phyloP scores from a whole-genome alignment of 1,284 basidiomycete genomes.

The Athelia psychrophila region DNA sequence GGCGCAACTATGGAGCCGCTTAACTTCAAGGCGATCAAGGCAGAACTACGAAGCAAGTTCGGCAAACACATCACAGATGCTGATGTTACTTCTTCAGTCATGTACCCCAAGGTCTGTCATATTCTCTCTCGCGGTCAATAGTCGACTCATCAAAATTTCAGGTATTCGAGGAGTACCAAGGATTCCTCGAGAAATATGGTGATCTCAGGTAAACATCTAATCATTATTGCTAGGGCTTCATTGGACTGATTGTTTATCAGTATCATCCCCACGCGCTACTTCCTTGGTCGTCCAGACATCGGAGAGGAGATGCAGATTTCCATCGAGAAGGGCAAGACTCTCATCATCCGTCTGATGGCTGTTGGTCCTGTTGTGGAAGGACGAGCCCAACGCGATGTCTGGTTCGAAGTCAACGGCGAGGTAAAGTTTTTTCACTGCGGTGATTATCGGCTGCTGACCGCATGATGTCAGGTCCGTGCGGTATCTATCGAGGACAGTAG shows the following conservation, averaged over 20 bases:
- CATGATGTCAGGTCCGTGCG: constrained; percentile 68
- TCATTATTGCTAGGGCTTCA: constrained; percentile 7
- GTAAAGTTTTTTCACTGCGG: constrained; percentile 34
- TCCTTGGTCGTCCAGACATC: constrained; percentile 89
- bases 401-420: constrained; percentile 98
- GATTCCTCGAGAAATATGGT: constrained; percentile 93
- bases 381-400: constrained; percentile 92
- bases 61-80: constrained; percentile 91
- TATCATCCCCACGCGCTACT: constrained; percentile 94
- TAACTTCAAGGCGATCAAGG: constrained; percentile 96
- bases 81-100: constrained; percentile 94
- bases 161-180: constrained; percentile 98
- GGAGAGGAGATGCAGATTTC: constrained; percentile 97
- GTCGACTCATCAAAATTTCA: constrained; percentile 27
- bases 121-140: not conserved
- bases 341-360: constrained; percentile 96
- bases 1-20: constrained; percentile 86
- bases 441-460: constrained; percentile 3
- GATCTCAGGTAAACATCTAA: constrained; percentile 73
- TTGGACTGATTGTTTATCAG: constrained; percentile 34
- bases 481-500: constrained; percentile 94
- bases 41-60: constrained; percentile 90
- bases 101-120: constrained; percentile 83
- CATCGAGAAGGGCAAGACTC: constrained; percentile 96
- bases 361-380: constrained; percentile 91